Evolutionary conservation across 805 yeast species (phyloP), one percentile per base, ranked within the genome.

Genomic region (Blastobotrys muscicola): DNA sequence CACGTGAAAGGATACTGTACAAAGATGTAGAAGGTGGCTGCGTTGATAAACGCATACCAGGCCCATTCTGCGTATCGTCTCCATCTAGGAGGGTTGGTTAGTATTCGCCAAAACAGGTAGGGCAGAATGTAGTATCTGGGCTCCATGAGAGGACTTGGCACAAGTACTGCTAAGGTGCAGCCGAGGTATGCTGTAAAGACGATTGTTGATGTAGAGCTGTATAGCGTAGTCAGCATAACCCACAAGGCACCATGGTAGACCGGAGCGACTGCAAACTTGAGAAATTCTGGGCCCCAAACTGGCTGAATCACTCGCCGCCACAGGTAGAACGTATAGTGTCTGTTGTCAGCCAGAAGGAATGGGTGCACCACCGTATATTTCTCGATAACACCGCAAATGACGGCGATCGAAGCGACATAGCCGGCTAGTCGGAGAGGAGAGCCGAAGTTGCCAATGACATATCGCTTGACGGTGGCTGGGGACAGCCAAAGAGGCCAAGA

Each of bases 51-150:
- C 60, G 72, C 64, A 45, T 74, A 68, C 89, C 90, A 86, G 0
- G 67, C 42, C 36, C 76, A 70, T 57, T 90, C 97, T 1, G 58
- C 42, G 41, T 72, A 62, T 50, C 82, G 67, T 20, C 39, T 31
- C 20, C 33, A 30, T 30, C 38, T 56, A 49, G 20, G 59, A 57
- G 45, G 51, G 51, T 13, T 48, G 53, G 16, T 40, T 61, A 11
- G 71, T 2, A 85, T 42, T 52, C 97, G 73, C 77, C 89, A 86
- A 33, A 87, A 61, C 9, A 83, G 59, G 57, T 75, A 78, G 3
- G 97, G 97, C 4, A 86, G 54, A 39, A 90, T 84, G 60, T 82
- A 92, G 60, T 92, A 92, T 45, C 98, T 74, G 39, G 97, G 95
- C 62, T 92, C 98, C 56, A 92, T 80, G 50, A 92, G 68, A 4